Base-by-base conservation (phyloP, 78 protist genomes). In the Cavenderia fasciculata region DNA sequence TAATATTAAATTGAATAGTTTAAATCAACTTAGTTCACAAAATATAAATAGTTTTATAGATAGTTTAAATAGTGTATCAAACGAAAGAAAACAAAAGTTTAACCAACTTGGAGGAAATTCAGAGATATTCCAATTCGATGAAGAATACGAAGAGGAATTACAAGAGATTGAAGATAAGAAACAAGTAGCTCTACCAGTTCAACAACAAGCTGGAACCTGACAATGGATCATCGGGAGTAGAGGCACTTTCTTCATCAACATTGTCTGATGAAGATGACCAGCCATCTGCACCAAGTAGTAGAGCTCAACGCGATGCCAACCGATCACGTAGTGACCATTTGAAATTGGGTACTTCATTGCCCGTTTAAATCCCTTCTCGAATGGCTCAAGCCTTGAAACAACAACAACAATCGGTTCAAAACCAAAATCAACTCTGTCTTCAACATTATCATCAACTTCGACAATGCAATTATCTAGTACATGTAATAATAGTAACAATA, bases 101-200 rank as follows among this genome's bases (percentile, higher is more conserved):
- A 75, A 75, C 33, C 59, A 66, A 40, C 36, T 79, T 40, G 41
- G 68, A 49, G 75, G 87, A 47, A 77, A 76, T 65, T 33, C 54
- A 38, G 69, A 44, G 36, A 77, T 63, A 77, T 79, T 79, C 38
- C 88, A 79, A 44, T 79, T 79, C 27, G 88, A 79, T 23, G 88
- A 79, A 57, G 88, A 79, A 40, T 62, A 44, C 10, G 78, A 82
- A 33, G 71, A 82, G 5, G 90, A 82, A 11, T 29, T 68, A 12
- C 41, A 72, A 38, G 36, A 73, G 54, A 21, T 23, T 38, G n/a
- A 49, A 25, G 21, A 5, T 49, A 36, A 49, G 27, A 11, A 38
- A 0, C 34, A 66, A 31, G 27, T 44, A 6, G n/a, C n/a, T n/a
- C n/a, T n/a, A n/a, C n/a, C n/a, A n/a, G n/a, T 47, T 43, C 12